Percentiles rank a stretch among this genome's conserved stretches.
Conservation (phyloP, 1,284 basidiomycete genomes). For the Boletus sp. region DNA sequence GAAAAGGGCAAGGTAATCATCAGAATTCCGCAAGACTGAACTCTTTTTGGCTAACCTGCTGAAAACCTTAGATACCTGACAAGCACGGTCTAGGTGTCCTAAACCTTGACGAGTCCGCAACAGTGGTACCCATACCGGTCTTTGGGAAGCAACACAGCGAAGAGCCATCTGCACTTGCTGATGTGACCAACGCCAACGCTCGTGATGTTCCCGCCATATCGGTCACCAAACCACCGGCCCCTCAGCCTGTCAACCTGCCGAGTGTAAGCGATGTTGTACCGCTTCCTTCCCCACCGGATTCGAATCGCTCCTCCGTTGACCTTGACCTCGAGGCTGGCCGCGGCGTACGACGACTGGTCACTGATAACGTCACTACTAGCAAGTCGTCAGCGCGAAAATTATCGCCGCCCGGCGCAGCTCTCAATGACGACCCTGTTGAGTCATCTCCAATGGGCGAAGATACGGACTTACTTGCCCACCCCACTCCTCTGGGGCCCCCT, state of each 20-base stretch:
- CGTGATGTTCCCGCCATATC: slow-evolving; percentile 50
- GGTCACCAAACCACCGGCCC: slow-evolving; percentile 65
- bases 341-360: slow-evolving; percentile 35
- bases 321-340: slow-evolving; percentile 60
- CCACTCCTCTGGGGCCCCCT: slow-evolving; percentile 35
- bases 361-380: slow-evolving; percentile 3
- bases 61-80: slow-evolving; percentile 21
- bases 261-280: slow-evolving; percentile 55
- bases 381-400: slow-evolving; percentile 9
- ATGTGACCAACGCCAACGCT: slow-evolving; percentile 18
- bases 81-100: slow-evolving; percentile 39
- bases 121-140: slow-evolving; percentile 51
- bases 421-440: slow-evolving; percentile 9
- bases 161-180: slow-evolving; percentile 31
- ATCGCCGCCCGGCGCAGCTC: neutral
- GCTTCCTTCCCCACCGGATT: slow-evolving; percentile 43
- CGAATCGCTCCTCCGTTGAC: slow-evolving; percentile 44
- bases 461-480: slow-evolving; percentile 45
- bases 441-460: slow-evolving; percentile 27
- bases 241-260: slow-evolving; percentile 61
- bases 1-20: slow-evolving; percentile 51
- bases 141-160: slow-evolving; percentile 35
- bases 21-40: slow-evolving; percentile 7
- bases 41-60: slow-evolving; percentile 14
- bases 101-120: slow-evolving; percentile 37